phyloP scores from a whole-genome alignment of 495 filamentous ascomycete species.

The Penicillium cataractarum region DNA sequence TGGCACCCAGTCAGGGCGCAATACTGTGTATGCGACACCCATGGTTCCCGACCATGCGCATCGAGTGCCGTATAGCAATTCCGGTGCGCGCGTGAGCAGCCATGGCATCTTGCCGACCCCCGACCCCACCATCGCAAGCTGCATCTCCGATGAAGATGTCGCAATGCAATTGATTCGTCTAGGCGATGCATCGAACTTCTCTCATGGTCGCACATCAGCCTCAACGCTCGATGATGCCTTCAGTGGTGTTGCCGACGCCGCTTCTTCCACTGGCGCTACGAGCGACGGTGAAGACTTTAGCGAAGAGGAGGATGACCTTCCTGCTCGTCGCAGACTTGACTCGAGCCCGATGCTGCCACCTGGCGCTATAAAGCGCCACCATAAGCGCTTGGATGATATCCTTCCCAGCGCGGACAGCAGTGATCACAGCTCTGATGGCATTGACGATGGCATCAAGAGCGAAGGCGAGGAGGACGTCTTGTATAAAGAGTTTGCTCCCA shows the following conservation, averaged over 20 bases:
- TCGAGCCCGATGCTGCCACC: conserved; percentile 56
- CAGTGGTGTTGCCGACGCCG: conserved; percentile 81
- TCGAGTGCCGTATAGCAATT: conserved; percentile 57
- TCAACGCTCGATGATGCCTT: conserved; percentile 92
- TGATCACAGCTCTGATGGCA: conserved; percentile 67
- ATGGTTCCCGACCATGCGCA: conserved; percentile 63
- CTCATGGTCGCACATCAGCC: conserved; percentile 86
- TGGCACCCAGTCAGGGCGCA: conserved; percentile 40
- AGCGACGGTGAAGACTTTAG: conserved; percentile 78
- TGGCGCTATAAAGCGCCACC: conserved; percentile 54
- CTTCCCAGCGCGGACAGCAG: conserved; percentile 69
- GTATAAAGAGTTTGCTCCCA: conserved; percentile 45
- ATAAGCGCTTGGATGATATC: conserved; percentile 63
- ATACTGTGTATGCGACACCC: conserved; percentile 52
- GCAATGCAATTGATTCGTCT: conserved; percentile 94
- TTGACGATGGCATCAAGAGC: conserved; percentile 57
- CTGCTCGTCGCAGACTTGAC: conserved; percentile 64
- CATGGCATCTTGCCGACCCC: conserved; percentile 83
- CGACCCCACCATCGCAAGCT: conserved; percentile 91
- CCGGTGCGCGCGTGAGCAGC: conserved; percentile 44
- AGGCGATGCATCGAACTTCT: conserved; percentile 88
- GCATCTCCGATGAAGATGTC: conserved; percentile 96
- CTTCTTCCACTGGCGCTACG: conserved; percentile 82
- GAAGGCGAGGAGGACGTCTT: conserved; percentile 53
- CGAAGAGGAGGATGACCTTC: conserved; percentile 69